Conservation (phyloP, 1,284 basidiomycete genomes). For the Vanrija sp. region DNA sequence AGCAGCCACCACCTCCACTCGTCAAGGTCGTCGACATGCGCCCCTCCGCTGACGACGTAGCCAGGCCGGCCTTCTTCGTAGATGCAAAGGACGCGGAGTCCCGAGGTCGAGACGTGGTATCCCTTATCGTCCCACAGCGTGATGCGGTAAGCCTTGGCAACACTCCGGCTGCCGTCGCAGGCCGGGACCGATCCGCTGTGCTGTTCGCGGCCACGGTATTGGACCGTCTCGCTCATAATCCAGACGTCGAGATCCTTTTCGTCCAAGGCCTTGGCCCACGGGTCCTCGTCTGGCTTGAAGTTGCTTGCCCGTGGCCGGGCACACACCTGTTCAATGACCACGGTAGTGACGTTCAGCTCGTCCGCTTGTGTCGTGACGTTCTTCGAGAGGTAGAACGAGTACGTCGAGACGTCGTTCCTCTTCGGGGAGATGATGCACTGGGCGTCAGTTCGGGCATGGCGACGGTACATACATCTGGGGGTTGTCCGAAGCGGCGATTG, state of each 20-base stretch:
- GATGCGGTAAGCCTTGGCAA: slow-evolving; percentile 37
- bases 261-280: background rate
- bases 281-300: slow-evolving; percentile 16
- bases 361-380: slow-evolving; percentile 6
- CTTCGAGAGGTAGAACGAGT: slow-evolving; percentile 30
- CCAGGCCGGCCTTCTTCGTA: slow-evolving; percentile 31
- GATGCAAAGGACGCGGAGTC: slow-evolving; percentile 34
- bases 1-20: slow-evolving; percentile 38
- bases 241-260: slow-evolving; percentile 6
- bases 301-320: slow-evolving; percentile 16
- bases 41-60: slow-evolving; percentile 27
- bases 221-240: slow-evolving; percentile 7
- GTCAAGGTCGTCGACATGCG: slow-evolving; percentile 33
- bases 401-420: slow-evolving; percentile 13
- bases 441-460: background rate
- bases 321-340: slow-evolving; percentile 42
- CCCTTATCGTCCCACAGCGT: slow-evolving; percentile 28
- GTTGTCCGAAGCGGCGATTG: slow-evolving; percentile 34
- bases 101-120: slow-evolving; percentile 24
- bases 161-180: slow-evolving; percentile 26
- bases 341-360: slow-evolving; percentile 15
- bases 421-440: slow-evolving; percentile 35
- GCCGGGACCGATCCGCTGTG: slow-evolving; percentile 17
- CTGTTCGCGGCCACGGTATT: slow-evolving; percentile 18
- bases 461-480: slow-evolving; percentile 31